Evolutionary conservation across 805 yeast species (phyloP), one percentile per base, ranked within the genome.

Genomic region (Lipomyces chichibuensis): DNA sequence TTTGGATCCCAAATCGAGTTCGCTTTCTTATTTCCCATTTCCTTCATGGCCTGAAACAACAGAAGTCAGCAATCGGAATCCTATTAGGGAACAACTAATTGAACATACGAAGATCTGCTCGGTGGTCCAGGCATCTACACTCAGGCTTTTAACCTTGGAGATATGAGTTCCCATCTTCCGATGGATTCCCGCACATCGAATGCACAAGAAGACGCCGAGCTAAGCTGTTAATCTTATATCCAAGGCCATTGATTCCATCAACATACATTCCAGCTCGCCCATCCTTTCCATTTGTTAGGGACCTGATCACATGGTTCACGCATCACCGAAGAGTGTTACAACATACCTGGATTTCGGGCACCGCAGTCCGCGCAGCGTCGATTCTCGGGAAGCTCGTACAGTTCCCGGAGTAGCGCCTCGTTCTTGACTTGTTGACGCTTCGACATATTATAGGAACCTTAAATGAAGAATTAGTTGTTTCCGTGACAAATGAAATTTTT

Each of bases 301-400:
- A 25, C 25, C 5, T 52, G 17, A 11, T 14, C 33, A 29, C 27
- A 52, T 11, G n/a, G 11, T 33, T 23, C 20, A 17, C 33, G 27
- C 23, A 7, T 43, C 49, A 43, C 25, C 17, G n/a, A 35, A 53
- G n/a, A 49, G 14, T 5, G n/a, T 25, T 8, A 29, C 4, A 17
- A 37, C 59, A 6, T 61, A 64, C 89, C 90, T 8, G 96, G 95
- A 76, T 84, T 87, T 3, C 84, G 75, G 4, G 86, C 79, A 2
- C 85, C 84, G 78, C 96, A 91, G 75, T 91, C 97, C 49, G 92
- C 96, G 77, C 97, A 91, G 75, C 82, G 85, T 76, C 89, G 90
- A 75, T 90, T 91, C 20, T 78, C 85, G 13, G 84, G 80, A 55
- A 80, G 75, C 74, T 88, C 89, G 71, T 90, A 82, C 65, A 90